Conservation (phyloP, 2,329 filamentous ascomycete genomes). For the Pseudohalonectria lignicola region DNA sequence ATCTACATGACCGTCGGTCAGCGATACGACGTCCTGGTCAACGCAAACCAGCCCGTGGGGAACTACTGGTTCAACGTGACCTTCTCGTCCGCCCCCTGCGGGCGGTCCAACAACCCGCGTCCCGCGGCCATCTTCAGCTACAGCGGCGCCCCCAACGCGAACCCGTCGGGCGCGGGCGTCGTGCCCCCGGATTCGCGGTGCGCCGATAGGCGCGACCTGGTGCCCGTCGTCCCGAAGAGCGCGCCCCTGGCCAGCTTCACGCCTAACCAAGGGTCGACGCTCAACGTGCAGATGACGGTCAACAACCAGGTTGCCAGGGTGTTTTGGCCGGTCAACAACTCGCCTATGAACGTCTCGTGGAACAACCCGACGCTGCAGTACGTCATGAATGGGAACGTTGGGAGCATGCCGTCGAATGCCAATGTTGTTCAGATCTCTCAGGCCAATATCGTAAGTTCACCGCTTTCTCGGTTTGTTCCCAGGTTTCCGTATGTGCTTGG, state of each 20-base stretch:
- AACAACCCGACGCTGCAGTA: slow-evolving; percentile 20
- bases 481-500: not conserved
- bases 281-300: not conserved
- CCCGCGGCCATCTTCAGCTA: slow-evolving; percentile 19
- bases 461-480: not conserved
- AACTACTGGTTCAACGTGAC: slow-evolving; percentile 33
- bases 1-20: slow-evolving; percentile 38
- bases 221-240: slow-evolving; percentile 4
- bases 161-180: slow-evolving; percentile 11
- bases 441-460: slow-evolving; percentile 1
- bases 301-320: slow-evolving; percentile 12
- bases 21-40: slow-evolving; percentile 33
- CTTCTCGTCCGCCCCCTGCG: slow-evolving; percentile 13
- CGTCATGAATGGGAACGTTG: slow-evolving; percentile 14
- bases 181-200: slow-evolving; percentile 1
- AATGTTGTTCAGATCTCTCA: slow-evolving; percentile 5
- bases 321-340: slow-evolving; percentile 16
- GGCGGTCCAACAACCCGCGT: slow-evolving; percentile 9
- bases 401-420: slow-evolving; percentile 1
- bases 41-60: slow-evolving; percentile 20
- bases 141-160: slow-evolving; percentile 7
- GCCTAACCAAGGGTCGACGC: not conserved
- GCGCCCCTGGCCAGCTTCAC: not conserved
- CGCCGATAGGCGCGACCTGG: slow-evolving; percentile 2
- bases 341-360: slow-evolving; percentile 19